Conservation (phyloP, 768 basidiomycete genomes). For the Grammothele lineata region DNA sequence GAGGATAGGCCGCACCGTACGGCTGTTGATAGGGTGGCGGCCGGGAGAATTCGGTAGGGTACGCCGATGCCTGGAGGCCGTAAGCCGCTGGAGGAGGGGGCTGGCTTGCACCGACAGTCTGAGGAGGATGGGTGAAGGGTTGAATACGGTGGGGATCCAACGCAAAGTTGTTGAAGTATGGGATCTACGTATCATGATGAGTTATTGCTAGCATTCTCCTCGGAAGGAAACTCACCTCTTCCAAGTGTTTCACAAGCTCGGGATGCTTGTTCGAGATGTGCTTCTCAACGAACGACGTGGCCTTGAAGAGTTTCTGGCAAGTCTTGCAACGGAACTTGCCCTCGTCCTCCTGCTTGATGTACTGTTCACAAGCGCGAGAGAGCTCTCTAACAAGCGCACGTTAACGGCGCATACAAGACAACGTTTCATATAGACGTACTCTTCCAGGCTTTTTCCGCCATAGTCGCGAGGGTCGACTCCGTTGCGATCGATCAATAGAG, state of each 20-base stretch:
- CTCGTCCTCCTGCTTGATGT: constrained; percentile 93
- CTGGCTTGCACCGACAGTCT: constrained; percentile 60
- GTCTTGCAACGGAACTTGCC: constrained; percentile 96
- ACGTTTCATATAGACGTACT: constrained; percentile 55
- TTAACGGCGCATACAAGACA: constrained; percentile 2
- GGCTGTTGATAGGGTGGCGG: constrained; percentile 44
- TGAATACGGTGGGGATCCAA: constrained; percentile 93
- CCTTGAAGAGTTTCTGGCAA: constrained; percentile 97
- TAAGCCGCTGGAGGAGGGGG: constrained; percentile 82
- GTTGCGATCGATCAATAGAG: constrained; percentile 71
- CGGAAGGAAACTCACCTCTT: constrained; percentile 54
- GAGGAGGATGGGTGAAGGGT: constrained; percentile 77
- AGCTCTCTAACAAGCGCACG: constrained; percentile 63
- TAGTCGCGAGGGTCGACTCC: constrained; percentile 84
- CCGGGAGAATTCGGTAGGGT: constrained; percentile 30
- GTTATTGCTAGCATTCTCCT: no score
- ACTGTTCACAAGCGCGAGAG: constrained; percentile 69
- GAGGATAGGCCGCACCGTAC: constrained; percentile 32
- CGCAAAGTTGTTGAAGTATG: constrained; percentile 94
- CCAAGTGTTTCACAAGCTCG: constrained; percentile 76
- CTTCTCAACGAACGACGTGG: constrained; percentile 94
- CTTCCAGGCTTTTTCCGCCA: constrained; percentile 85
- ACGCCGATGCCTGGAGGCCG: constrained; percentile 63
- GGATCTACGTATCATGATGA: constrained; percentile 43
- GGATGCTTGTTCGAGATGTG: constrained; percentile 94